Conservation (phyloP, 2,329 filamentous ascomycete genomes). For the Nothophoma quercina region DNA sequence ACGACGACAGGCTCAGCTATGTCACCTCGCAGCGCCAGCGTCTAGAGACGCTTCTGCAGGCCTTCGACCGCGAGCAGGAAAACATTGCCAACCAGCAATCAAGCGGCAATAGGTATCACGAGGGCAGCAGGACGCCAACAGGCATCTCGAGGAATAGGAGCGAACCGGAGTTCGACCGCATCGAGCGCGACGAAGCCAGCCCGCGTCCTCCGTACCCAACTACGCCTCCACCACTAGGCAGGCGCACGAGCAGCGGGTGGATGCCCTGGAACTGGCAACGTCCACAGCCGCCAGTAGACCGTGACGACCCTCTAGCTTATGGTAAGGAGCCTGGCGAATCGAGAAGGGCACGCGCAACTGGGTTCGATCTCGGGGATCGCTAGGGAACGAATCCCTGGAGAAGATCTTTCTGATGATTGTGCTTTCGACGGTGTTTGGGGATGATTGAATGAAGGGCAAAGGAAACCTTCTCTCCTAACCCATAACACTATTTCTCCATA, state of each 20-base stretch:
- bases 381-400: constrained; percentile 27
- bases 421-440: constrained; percentile 20
- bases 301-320: constrained; percentile 46
- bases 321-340: constrained; percentile 37
- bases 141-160: constrained; percentile 79
- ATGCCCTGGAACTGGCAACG: constrained; percentile 60
- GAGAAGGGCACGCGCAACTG: constrained; percentile 35
- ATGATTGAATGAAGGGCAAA: neutral
- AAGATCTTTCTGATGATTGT: constrained; percentile 5
- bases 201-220: constrained; percentile 52
- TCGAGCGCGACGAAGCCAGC: constrained; percentile 70
- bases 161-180: constrained; percentile 88
- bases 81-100: constrained; percentile 57
- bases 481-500: constrained; percentile 6
- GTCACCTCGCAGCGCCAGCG: constrained; percentile 81
- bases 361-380: constrained; percentile 45
- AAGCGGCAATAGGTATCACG: constrained; percentile 56
- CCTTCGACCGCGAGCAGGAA: constrained; percentile 80
- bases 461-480: too few relatives aligned
- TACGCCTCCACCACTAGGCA: constrained; percentile 41
- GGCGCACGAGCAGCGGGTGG: constrained; percentile 53
- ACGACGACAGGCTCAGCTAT: constrained; percentile 74
- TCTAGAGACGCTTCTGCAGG: constrained; percentile 75
- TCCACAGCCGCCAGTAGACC: constrained; percentile 22
- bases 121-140: constrained; percentile 32